Base-by-base conservation (phyloP, 1,284 basidiomycete species). In the Microbotryomycetes sp. region DNA sequence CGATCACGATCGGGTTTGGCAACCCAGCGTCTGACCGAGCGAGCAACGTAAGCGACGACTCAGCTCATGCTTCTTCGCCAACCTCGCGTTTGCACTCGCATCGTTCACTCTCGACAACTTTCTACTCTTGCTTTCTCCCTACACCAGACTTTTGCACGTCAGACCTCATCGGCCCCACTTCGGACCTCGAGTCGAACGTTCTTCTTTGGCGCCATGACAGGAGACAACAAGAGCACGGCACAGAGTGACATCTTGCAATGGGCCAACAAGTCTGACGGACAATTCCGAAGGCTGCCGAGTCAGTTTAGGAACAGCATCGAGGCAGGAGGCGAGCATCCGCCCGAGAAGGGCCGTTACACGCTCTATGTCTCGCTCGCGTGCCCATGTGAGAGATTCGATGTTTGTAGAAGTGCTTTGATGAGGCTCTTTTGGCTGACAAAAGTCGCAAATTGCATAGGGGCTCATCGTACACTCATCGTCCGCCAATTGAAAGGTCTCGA, bases 401-500 rank as follows among this genome's bases (percentile, higher is more conserved):
- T n/a, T 51, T 15, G 15, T 56, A 56, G 27, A 23, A 6, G 11
- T 56, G 18, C 21, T 29, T 5, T 15, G 6, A 7, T 28, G 16
- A 24, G 26, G 28, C 5, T 56, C 18, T 13, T 23, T 56, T 45
- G 45, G 15, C 48, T 64, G 5, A 54, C 55, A 49, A 68, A 64
- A 48, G 31, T 54, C 18, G 13, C 72, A 7, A 67, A 73, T 3
- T 57, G 62, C 47, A 73, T 74, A 52, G 94, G 93, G 94, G 35
- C 94, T 0, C 91, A 91, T 54, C 82, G 94, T 66, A 82, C 91
- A 1, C 78, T 97, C 59, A 97, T 98, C 70, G 81, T 87, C 4
- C 82, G 93, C 69, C 83, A 89, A 75, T 81, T 98, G 69, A 97
- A 97, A 76, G 91, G 92, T 0, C 81, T 98, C 41, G 88, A 97